A percentile compares a stretch with the other conserved stretches of the same genome.
Evolutionary conservation across 2,329 filamentous ascomycete genomes (phyloP).

Genomic region (Nemania abortiva): DNA sequence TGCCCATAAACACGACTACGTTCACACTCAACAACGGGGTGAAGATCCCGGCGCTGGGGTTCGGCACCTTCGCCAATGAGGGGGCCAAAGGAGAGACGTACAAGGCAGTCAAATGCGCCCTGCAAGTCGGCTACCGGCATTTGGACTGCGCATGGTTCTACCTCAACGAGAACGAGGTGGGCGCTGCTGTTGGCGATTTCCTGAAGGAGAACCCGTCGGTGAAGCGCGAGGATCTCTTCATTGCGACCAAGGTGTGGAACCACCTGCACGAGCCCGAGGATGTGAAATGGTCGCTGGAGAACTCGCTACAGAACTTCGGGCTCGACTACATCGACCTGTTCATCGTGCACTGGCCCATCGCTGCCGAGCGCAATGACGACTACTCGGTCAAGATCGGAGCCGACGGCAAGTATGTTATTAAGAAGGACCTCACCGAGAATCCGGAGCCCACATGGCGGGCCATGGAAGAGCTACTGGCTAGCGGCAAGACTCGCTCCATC

Average conservation of each 20-base stretch:
- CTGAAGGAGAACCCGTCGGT: slow-evolving; percentile 57
- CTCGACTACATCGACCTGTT: slow-evolving; percentile 69
- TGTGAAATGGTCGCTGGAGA: slow-evolving; percentile 66
- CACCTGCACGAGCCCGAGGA: slow-evolving; percentile 72
- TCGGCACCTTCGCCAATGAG: slow-evolving; percentile 76
- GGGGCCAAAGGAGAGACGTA: slow-evolving; percentile 70
- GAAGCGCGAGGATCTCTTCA: slow-evolving; percentile 65
- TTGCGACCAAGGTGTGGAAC: slow-evolving; percentile 78
- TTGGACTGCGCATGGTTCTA: slow-evolving; percentile 78
- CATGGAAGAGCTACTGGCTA: slow-evolving; percentile 62
- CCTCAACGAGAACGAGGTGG: slow-evolving; percentile 74
- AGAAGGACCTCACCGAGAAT: slow-evolving; percentile 74
- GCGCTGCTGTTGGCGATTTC: slow-evolving; percentile 65
- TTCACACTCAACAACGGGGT: slow-evolving; percentile 65
- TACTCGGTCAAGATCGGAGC: slow-evolving; percentile 59
- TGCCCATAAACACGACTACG: slow-evolving; percentile 48
- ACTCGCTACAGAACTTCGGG: slow-evolving; percentile 65
- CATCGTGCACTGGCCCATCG: slow-evolving; percentile 67
- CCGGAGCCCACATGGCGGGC: slow-evolving; percentile 72
- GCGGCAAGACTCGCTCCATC: slow-evolving; percentile 54
- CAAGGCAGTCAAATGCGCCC: slow-evolving; percentile 72
- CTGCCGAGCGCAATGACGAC: slow-evolving; percentile 59
- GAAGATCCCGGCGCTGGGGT: slow-evolving; percentile 71
- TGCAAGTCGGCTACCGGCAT: slow-evolving; percentile 73
- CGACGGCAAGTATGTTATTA: slow-evolving; percentile 62